Base-by-base conservation (phyloP, 2,329 filamentous ascomycete species). In the Harringtonia lauricola region DNA sequence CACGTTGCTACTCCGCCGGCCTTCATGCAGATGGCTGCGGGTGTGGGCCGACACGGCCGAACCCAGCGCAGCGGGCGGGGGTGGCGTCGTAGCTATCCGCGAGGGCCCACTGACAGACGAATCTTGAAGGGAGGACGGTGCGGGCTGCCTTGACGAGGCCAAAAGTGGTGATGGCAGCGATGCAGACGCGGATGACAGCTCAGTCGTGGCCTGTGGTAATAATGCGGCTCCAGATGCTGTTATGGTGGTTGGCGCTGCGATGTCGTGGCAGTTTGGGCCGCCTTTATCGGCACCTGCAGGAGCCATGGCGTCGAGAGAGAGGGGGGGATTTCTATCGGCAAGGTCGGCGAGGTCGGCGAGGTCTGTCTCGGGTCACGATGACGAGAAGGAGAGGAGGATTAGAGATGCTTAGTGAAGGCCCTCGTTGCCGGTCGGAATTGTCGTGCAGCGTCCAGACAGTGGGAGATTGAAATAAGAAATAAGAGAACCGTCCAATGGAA, bases 51-150 rank as follows among this genome's bases (percentile, higher is more conserved):
- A 31, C 15, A 31, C 19, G 35, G 21, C 35, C 24, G 37, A n/a
- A n/a, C n/a, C n/a, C n/a, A n/a, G 38, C 4, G 36, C 10, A 15
- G 37, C 22, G 13, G 42, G 37, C 3, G 48, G 44, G 2, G 44
- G 46, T 37, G 46, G 46, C 10, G 46, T 50, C 29, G 48, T 44
- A 12, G 49, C 41, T 45, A 41, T 49, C 28, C 45, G 33, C 8
- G 42, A 34, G 2, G 47, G 26, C 10, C 35, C 17, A 10, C 15
- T 26, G 24, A 26, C 24, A 26, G 24, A 26, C 24, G 24, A 26
- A 10, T 26, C 10, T 6, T 10, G 24, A 10, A 8, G 18, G 22
- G 37, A 39, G 8, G 37, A 39, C 10, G 19, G 8, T 4, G 36
- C n/a, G 3, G 40, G 26, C 5, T 42, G 21, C 21, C 24, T 41